Evolutionary conservation across 2,329 filamentous ascomycete genomes (phyloP).

Genomic region (Exophiala oligosperma): DNA sequence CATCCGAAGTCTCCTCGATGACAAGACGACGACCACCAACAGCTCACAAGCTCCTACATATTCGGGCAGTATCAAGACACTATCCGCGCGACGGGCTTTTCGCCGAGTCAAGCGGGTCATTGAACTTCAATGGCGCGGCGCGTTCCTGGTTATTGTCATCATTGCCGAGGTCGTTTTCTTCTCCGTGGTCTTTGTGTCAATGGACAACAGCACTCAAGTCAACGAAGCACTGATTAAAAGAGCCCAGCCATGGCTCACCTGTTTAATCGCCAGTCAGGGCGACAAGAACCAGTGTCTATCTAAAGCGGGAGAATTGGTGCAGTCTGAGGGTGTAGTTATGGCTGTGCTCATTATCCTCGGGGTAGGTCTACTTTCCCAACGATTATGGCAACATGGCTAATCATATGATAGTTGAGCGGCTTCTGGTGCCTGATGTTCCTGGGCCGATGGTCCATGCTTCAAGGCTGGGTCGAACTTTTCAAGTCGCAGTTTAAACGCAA

Average conservation of each 20-base stretch:
- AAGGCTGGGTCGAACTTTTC: constrained; percentile 74
- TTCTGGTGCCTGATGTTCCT: constrained; percentile 82
- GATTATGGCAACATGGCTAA: constrained; percentile 30
- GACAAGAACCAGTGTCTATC: constrained; percentile 68
- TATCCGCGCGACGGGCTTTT: constrained; percentile 84
- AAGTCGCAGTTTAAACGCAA: constrained; percentile 48
- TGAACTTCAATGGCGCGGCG: constrained; percentile 90
- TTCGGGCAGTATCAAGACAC: constrained; percentile 71
- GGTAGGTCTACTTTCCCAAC: constrained; percentile 51
- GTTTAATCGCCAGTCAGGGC: constrained; percentile 60
- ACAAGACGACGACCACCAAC: constrained; percentile 63
- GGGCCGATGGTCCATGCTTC: constrained; percentile 79
- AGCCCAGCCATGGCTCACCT: constrained; percentile 67
- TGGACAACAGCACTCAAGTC: constrained; percentile 69
- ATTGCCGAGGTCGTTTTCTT: constrained; percentile 92
- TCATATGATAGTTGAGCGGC: constrained; percentile 66
- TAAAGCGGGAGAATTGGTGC: constrained; percentile 61
- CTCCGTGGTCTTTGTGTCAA: constrained; percentile 82
- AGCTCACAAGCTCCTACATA: constrained; percentile 74
- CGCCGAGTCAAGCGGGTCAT: constrained; percentile 82
- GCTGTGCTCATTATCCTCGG: constrained; percentile 81
- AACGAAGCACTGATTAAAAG: constrained; percentile 57
- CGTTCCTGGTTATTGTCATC: constrained; percentile 85
- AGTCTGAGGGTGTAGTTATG: constrained; percentile 74
- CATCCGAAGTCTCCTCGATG: constrained; percentile 76